Evolutionary conservation across 192 early-diverging fungal species (phyloP).

Genomic region (Coemansia sp.): DNA sequence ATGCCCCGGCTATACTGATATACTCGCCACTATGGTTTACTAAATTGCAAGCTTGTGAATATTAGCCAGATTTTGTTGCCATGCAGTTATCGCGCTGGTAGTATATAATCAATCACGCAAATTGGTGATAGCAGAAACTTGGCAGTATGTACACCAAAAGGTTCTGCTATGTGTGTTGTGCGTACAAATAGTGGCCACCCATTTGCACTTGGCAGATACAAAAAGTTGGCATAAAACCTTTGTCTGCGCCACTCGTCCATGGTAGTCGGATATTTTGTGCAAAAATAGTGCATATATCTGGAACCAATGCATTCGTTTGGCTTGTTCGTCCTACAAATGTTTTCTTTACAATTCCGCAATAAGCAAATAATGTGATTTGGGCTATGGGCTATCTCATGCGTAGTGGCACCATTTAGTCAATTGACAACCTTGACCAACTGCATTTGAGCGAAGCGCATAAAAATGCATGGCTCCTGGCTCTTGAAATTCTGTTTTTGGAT

Average conservation of each 20-base stretch:
- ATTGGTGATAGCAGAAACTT: neutral
- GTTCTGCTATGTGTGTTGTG: neutral
- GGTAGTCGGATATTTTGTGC: neutral
- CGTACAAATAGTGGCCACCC: neutral
- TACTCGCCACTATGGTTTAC: neutral
- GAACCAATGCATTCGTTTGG: neutral
- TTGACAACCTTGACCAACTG: neutral
- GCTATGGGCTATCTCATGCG: neutral
- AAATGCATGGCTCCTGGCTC: neutral
- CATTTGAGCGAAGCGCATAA: neutral
- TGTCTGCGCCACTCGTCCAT: neutral
- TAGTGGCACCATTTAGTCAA: neutral
- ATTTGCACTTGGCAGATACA: neutral
- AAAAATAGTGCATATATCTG: neutral
- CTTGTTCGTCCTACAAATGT: neutral
- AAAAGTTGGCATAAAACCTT: neutral
- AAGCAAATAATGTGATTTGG: neutral
- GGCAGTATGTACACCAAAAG: neutral
- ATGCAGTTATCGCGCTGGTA: neutral
- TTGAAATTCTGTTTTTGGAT: neutral
- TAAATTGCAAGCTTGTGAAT: neutral
- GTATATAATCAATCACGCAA: neutral
- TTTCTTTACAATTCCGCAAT: neutral
- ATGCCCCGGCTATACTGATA: neutral
- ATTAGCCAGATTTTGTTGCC: neutral